Conservation (phyloP, 2,329 filamentous ascomycete species). For the Pseudodiploospora longispora region DNA sequence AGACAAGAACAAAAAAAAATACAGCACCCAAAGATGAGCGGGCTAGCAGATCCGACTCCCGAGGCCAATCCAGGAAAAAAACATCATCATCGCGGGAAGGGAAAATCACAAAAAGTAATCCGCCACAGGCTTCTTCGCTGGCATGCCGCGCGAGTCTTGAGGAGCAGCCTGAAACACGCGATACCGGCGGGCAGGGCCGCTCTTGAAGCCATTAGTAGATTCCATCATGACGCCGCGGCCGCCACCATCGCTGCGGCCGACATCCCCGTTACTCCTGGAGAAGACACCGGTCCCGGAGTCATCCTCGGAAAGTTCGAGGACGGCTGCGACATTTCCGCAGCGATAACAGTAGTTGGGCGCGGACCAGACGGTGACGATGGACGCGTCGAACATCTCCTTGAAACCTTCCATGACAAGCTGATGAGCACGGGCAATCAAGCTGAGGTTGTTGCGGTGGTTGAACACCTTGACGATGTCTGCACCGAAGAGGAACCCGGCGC, state of each 20-base stretch:
- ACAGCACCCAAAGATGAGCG: no score
- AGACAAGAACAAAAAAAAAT: background rate
- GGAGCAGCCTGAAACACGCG: conserved; percentile 94
- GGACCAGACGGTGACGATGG: conserved; percentile 97
- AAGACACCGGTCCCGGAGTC: conserved; percentile 65
- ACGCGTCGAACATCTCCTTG: conserved; percentile 97
- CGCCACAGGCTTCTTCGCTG: conserved; percentile 94
- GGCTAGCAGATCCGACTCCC: no score
- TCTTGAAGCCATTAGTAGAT: conserved; percentile 34
- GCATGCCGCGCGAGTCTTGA: conserved; percentile 94
- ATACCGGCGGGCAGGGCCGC: conserved; percentile 80
- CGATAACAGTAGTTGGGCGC: conserved; percentile 96
- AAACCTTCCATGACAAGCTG: conserved; percentile 99
- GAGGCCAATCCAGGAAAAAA: background rate
- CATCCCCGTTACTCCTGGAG: conserved; percentile 63
- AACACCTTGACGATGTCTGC: conserved; percentile 93
- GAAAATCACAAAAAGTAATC: conserved; percentile 77
- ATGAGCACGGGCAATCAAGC: conserved; percentile 85
- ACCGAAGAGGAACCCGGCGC: conserved; percentile 92
- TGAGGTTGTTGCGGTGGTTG: conserved; percentile 89
- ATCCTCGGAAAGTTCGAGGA: conserved; percentile 87
- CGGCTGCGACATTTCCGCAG: conserved; percentile 91
- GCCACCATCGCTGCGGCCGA: conserved; percentile 47
- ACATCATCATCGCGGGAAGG: background rate
- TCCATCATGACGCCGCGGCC: conserved; percentile 39